Conservation (phyloP, 371 early-diverging fungal genomes). For the Massospora cicadina region DNA sequence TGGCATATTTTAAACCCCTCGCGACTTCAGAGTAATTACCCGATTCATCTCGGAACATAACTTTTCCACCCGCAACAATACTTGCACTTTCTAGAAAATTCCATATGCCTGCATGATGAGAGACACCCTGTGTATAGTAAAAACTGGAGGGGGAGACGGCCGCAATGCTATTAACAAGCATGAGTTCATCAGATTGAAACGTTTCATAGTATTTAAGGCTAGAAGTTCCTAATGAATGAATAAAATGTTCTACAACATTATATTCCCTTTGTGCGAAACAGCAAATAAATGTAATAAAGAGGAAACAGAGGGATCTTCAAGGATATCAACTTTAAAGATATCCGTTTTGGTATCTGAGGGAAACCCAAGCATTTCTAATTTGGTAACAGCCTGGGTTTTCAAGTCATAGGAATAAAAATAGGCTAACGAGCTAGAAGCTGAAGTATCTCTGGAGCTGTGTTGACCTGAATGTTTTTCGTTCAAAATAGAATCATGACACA, state of each 20-base stretch:
- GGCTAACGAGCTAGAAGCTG: background rate
- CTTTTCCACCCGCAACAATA: background rate
- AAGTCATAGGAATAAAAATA: slow-evolving; percentile 6
- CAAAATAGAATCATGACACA: background rate
- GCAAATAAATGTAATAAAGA: background rate
- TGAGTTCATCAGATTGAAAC: background rate
- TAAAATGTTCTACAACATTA: background rate
- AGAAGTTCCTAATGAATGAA: background rate
- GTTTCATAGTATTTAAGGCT: background rate
- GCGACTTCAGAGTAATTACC: background rate
- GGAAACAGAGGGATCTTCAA: background rate
- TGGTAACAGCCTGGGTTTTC: background rate
- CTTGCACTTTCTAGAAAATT: background rate
- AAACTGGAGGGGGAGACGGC: background rate
- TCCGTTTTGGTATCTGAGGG: background rate
- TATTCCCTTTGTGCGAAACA: background rate
- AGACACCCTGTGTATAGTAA: background rate
- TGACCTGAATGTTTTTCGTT: background rate
- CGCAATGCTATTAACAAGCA: background rate
- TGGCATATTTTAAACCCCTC: background rate
- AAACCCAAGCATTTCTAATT: background rate
- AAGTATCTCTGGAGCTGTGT: background rate
- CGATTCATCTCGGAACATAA: slow-evolving; percentile 5
- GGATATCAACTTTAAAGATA: background rate
- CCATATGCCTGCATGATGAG: background rate